Evolutionary conservation across 192 early-diverging fungal species (phyloP).

Genomic region (Coemansia pectinata): DNA sequence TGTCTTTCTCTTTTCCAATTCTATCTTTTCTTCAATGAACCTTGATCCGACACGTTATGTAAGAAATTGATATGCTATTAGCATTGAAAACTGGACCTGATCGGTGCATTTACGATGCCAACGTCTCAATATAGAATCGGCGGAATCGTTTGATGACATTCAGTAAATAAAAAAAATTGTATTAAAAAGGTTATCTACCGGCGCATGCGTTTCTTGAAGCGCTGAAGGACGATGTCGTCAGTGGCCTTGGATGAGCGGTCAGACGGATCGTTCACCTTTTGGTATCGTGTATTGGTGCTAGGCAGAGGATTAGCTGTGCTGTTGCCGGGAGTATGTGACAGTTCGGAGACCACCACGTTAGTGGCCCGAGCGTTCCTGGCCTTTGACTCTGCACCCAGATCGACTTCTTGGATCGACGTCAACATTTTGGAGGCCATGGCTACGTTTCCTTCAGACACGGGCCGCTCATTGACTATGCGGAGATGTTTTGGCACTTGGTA

Average conservation of each 20-base stretch:
- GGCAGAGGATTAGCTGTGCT: slow-evolving; percentile 12
- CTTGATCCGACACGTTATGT: background rate
- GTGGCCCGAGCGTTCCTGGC: slow-evolving; percentile 77
- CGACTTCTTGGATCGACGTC: slow-evolving; percentile 89
- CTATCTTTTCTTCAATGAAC: background rate
- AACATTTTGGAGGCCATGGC: slow-evolving; percentile 85
- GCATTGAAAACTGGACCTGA: too few species aligned
- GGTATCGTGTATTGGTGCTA: slow-evolving; percentile 26
- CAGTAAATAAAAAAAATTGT: too few species aligned
- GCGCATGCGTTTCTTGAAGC: slow-evolving; percentile 85
- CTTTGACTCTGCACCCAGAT: slow-evolving; percentile 77
- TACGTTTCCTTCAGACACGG: slow-evolving; percentile 81
- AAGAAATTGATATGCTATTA: background rate
- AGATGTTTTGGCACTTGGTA: slow-evolving; percentile 69
- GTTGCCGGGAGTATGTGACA: slow-evolving; percentile 6
- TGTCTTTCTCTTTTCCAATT: background rate
- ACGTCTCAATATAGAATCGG: background rate
- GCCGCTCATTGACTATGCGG: slow-evolving; percentile 59
- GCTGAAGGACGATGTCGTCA: slow-evolving; percentile 78
- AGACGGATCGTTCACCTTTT: slow-evolving; percentile 23
- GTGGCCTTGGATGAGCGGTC: slow-evolving; percentile 76
- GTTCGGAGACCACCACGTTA: slow-evolving; percentile 49
- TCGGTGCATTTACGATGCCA: too few species aligned
- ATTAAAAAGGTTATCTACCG: slow-evolving; percentile 39
- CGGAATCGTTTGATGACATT: too few species aligned